phyloP scores from a whole-genome alignment of 176 grass and related monocot genomes.

The Ensete glaucum region DNA sequence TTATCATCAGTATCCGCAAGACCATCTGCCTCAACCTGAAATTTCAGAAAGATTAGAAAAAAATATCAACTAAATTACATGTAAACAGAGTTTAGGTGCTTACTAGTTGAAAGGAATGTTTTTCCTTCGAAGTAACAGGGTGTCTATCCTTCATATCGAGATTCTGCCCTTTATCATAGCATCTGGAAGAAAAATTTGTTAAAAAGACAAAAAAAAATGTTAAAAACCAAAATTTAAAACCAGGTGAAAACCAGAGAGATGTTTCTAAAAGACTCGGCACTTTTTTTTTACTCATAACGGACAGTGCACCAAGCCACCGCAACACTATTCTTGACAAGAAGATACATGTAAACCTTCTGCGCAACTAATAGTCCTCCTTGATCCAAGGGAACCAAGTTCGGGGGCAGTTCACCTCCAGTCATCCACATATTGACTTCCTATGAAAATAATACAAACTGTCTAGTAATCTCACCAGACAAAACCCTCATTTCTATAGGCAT shows the following conservation, averaged over 20 bases:
- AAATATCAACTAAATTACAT: neutral
- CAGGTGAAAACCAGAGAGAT: constrained; percentile 8
- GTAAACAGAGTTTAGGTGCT: constrained; percentile 6
- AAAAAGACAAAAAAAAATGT: no score
- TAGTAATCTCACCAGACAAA: no score
- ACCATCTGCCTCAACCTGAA: constrained; percentile 45
- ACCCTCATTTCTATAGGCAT: no score
- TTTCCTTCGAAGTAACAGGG: constrained; percentile 56
- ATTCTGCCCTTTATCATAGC: constrained; percentile 51
- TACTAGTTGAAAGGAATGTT: constrained; percentile 65
- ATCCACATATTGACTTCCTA: neutral
- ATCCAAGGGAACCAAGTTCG: no score
- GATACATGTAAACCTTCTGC: no score
- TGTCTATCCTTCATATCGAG: constrained; percentile 62
- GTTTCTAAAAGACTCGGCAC: neutral
- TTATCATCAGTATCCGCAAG: constrained; percentile 55
- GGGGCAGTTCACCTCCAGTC: neutral
- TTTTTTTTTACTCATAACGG: neutral
- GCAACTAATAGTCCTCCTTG: neutral
- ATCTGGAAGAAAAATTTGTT: constrained; percentile 32
- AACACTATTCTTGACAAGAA: neutral
- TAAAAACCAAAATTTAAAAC: constrained; percentile 4
- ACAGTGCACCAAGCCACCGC: neutral
- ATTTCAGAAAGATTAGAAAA: neutral
- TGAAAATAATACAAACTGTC: neutral